Conservation (phyloP, 2,329 filamentous ascomycete species). For the Cladorrhinum sp. region DNA sequence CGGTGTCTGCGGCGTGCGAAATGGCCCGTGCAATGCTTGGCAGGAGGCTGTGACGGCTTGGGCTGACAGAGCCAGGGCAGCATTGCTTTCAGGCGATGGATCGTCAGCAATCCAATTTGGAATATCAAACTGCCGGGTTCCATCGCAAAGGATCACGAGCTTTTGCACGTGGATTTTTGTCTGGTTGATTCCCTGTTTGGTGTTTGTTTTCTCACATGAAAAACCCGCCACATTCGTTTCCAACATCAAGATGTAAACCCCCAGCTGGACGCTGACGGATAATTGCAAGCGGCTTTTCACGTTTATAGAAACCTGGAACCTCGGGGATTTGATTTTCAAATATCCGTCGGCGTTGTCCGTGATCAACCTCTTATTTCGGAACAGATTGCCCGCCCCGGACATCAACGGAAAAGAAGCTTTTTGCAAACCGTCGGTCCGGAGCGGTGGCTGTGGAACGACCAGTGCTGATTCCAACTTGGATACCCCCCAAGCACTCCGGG, state of each 20-base stretch:
- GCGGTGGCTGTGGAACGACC: neutral
- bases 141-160: constrained; percentile 15
- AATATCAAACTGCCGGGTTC: neutral
- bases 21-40: constrained; percentile 27
- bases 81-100: neutral
- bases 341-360: neutral
- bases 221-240: no score
- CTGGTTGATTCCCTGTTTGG: neutral
- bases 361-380: neutral
- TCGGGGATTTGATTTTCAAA: neutral
- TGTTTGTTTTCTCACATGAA: neutral
- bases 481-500: neutral
- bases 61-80: neutral
- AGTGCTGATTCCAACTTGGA: no score
- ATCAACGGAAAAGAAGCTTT: neutral
- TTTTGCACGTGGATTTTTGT: constrained; percentile 13
- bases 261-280: neutral
- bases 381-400: neutral
- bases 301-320: neutral
- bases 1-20: constrained; percentile 9
- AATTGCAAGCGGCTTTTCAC: neutral
- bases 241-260: neutral
- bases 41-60: constrained; percentile 23
- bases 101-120: neutral
- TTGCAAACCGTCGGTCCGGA: neutral